Base-by-base conservation (phyloP, 495 filamentous ascomycete genomes). In the Trichocladium antarcticum region DNA sequence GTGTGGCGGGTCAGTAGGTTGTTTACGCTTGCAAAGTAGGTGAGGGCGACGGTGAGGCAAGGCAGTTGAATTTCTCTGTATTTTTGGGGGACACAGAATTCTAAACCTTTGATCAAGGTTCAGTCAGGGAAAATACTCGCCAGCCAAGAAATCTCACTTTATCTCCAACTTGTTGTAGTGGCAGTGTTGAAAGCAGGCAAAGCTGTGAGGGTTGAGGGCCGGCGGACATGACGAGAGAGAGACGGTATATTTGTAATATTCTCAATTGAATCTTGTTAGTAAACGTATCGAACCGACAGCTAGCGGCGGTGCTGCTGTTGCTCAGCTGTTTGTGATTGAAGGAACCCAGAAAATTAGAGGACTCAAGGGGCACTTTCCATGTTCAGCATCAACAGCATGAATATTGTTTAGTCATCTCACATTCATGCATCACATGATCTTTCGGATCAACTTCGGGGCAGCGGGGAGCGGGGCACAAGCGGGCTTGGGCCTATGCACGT, bases 111-210 rank as follows among this genome's bases (percentile, higher is more conserved):
- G 4, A 8, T 17, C 24, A 49, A 45, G 56, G 53, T 29, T 37
- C 11, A 29, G 53, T 6, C 29, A 12, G 12, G 19, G 11, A 22
- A 53, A 21, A 44, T 21, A 64, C 80, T 70, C 74, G 92, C 89
- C 90, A 96, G 65, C 88, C 89, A 20, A 96, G 72, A 66, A 96
- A 95, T 45, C 90, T 81, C 50, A 96, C 79, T 66, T 96, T 96
- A 12, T 78, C 70, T 31, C 84, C 81, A 14, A 71, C 56, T 19
- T 73, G 66, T 31, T 72, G 68, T 22, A 57, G 63, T 14, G 69
- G 66, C 6, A 95, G 69, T 28, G 77, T 69, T 15, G 77, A 78
- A 37, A 95, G 74, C 48, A 89, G 79, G 47, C 77, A 78, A 32
- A 85, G 74, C 35, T 66, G 72, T 9, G 83, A 84, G 16, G 87